Base-by-base conservation (phyloP, 176 grass and related monocot genomes). In the Dendrocalamus sinicus region DNA sequence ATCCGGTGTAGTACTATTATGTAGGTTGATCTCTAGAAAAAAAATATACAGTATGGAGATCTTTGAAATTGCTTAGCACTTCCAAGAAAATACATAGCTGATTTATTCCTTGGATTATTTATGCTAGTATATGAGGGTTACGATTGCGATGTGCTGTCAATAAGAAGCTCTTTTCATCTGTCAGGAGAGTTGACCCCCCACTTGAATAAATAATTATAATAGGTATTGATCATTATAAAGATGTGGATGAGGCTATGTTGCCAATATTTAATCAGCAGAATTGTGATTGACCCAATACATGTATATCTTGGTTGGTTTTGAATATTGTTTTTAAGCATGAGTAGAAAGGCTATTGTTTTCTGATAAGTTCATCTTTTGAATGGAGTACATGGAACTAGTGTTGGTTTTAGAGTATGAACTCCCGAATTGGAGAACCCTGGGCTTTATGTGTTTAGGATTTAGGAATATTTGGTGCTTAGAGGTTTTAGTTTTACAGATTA, bases 121-220 rank as follows among this genome's bases (percentile, higher is more conserved):
- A 62, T 82, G 13, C 15, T 76, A 35, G 9, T 62, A 77, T 32
- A 58, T 43, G 53, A 59, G 2, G 64, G 58, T 59, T 62, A 75
- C 61, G 65, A 26, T 5, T 39, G 16, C n/a, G 20, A 26, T 48
- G 12, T 1, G 52, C 6, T 24, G 22, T 60, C 6, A 37, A 39
- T 48, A 85, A 59, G 59, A 68, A 19, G 44, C 41, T 17, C 30
- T 22, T 37, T 86, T 20, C 48, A 57, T 75, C 39, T 67, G 10
- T 74, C 51, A 28, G 59, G 6, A 84, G 58, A 75, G 76, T 57
- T 89, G 81, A 57, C 23, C 75, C 75, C 13, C 17, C 6, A 37
- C 47, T 30, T 83, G 23, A 65, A 77, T n/a, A 40, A 73, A 0
- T 5, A 67, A 14, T 67, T 39, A 55, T 12, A 30, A 16, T 67